Evolutionary conservation across 441 rosid species (phyloP), one percentile per base, ranked within the genome.

Genomic region (Manihot esculenta): DNA sequence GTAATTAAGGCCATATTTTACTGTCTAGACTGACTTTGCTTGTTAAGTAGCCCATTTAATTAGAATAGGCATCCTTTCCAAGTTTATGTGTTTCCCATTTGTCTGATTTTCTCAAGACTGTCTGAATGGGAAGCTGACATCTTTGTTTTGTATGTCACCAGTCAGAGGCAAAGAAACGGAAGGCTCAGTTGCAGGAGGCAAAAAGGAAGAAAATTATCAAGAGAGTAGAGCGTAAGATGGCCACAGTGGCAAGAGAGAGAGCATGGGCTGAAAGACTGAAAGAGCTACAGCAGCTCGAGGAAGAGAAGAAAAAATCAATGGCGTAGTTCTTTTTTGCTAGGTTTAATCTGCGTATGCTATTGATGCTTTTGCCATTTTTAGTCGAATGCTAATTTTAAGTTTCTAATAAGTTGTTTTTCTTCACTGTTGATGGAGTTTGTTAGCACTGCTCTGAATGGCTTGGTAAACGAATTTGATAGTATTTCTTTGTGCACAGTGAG

Each of bases 121-220:
- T 41, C 41, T 12, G 61, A 23, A 18, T n/a, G 14, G 11, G 26
- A 35, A 62, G 12, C 61, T 61, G 50, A 75, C 27, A 54, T 26
- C 11, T 50, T 18, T 35, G 5, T 70, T 42, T 66, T 78, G 77
- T 64, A 72, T 33, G 10, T 68, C 24, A 72, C 61, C 91, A 94
- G 97, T 71, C 89, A 27, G 98, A 94, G 87, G 86, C 84, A 55
- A 92, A 94, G 93, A 92, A 90, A 84, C 85, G 99, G 76, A 90
- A 87, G 81, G 96, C 84, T 50, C 83, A 77, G 76, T 35, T 94
- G 82, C 88, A 89, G 80, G 96, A 87, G 77, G 97, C 99, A 41
- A 90, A 85, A 21, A 72, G 88, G 80, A 90, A 82, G 90, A 94
- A 90, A 83, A 81, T 77, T 72, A 80, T 79, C 71, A 70, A 83